Base-by-base conservation (phyloP, 768 basidiomycete species). In the Collybia nuda region DNA sequence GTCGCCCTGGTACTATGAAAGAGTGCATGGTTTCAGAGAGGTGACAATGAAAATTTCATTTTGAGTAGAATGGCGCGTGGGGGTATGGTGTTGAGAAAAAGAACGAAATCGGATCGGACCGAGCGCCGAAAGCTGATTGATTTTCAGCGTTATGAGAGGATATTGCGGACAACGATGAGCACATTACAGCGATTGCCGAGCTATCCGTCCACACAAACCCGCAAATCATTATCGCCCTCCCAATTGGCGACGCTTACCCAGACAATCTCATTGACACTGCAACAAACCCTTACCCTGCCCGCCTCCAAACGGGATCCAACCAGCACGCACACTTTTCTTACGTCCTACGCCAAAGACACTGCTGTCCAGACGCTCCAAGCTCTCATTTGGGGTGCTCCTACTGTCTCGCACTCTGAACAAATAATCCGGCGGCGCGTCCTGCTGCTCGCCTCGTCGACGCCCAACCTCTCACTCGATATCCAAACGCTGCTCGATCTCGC, bases 401-500 rank as follows among this genome's bases (percentile, higher is more conserved):
- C 57, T 4, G 52, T 62, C 5, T 68, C 75, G 1, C 65, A 64
- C 28, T 65, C 74, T 9, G 78, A 84, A 37, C 71, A 66, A 36
- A 55, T 66, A 14, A 78, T 89, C 41, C 71, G 69, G 17, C 72
- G 74, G 39, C 69, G 72, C 26, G 73, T 77, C 0, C 67, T 90
- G 6, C 57, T 76, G 5, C 76, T 90, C 5, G 79, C 86, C 0
- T 80, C 83, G 57, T 78, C 75, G 37, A 60, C 85, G 17, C 80
- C 75, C 1, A 56, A 62, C 2, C 61, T 67, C 2, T 59, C 62
- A 14, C 51, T 88, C 9, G 81, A 82, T 46, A 60, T 78, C 5
- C 75, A 74, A 52, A 78, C 76, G 0, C 69, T 91, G 2, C 68
- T 90, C 9, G 85, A 90, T 64, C 72, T 90, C 11, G 67, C 81